Conservation (phyloP, 2,329 filamentous ascomycete genomes). For the Diaporthe australafricana region DNA sequence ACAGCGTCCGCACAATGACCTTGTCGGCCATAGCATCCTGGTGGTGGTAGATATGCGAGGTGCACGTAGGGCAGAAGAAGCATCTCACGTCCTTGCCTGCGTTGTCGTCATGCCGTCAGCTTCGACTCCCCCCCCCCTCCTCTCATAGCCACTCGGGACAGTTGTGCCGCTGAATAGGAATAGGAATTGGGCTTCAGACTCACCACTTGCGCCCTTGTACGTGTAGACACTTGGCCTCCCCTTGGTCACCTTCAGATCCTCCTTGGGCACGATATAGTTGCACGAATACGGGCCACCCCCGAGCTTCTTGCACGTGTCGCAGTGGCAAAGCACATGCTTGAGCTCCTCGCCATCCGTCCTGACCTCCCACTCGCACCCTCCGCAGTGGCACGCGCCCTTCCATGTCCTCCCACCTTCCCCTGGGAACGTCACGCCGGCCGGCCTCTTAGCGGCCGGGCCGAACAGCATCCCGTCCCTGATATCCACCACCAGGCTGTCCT, state of each 20-base stretch:
- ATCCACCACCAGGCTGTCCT: constrained; percentile 9
- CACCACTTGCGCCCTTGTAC: constrained; percentile 6
- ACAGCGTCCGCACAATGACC: constrained; percentile 1
- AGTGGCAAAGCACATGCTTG: constrained; percentile 3
- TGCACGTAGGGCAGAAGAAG: constrained; percentile 12
- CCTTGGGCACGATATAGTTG: constrained; percentile 14
- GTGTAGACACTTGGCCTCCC: constrained; percentile 4
- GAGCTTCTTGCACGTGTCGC: constrained; percentile 10
- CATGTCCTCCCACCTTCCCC: constrained; percentile 4
- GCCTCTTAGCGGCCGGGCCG: background rate
- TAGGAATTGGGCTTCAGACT: background rate
- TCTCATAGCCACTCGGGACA: background rate
- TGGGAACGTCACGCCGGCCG: constrained; percentile 3
- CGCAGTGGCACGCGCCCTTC: constrained; percentile 21
- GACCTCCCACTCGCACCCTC: constrained; percentile 10
- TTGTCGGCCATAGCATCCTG: constrained; percentile 14
- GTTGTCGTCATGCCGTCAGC: background rate
- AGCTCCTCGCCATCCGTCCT: constrained; percentile 14
- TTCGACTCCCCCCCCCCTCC: background rate
- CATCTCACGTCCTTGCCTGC: constrained; percentile 3
- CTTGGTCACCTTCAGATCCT: constrained; percentile 5
- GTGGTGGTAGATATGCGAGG: constrained; percentile 18
- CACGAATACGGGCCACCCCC: constrained; percentile 14
- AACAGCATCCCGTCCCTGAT: constrained; percentile 9
- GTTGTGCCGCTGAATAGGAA: background rate